phyloP scores from a whole-genome alignment of 208 protist genomes.

The Leishmania major region DNA sequence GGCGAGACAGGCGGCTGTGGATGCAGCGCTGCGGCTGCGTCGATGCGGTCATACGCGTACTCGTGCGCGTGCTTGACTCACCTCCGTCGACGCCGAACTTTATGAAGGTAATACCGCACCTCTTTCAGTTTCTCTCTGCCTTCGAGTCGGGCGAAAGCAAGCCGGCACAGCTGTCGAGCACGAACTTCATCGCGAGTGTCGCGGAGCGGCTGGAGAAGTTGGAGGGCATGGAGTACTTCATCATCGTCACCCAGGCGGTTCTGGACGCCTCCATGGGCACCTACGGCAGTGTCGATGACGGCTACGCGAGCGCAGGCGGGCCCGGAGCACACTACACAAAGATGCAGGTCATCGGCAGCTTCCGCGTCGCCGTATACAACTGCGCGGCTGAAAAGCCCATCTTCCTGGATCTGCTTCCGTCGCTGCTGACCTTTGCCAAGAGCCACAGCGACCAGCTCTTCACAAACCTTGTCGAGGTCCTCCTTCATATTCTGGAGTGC shows the following conservation, averaged over 20 bases:
- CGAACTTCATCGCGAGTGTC: constrained; percentile 50
- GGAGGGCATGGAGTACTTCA: constrained; percentile 62
- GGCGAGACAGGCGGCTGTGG: constrained; percentile 67
- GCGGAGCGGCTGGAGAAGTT: constrained; percentile 39
- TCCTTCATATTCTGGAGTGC: constrained; percentile 52
- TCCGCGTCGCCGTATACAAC: constrained; percentile 46
- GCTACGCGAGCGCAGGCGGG: constrained; percentile 17
- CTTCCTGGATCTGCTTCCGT: constrained; percentile 77
- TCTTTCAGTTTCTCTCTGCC: constrained; percentile 75
- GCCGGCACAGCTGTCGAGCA: constrained; percentile 52
- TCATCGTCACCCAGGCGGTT: constrained; percentile 66
- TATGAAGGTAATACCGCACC: constrained; percentile 53
- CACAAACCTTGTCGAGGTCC: constrained; percentile 48
- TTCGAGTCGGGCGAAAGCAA: constrained; percentile 65
- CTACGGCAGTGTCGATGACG: constrained; percentile 32
- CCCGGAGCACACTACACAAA: constrained; percentile 18
- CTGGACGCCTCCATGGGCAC: constrained; percentile 65
- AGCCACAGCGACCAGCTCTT: constrained; percentile 42
- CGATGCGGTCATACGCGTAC: constrained; percentile 49
- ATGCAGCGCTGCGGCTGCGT: constrained; percentile 66
- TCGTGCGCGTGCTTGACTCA: constrained; percentile 35
- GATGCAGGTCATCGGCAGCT: constrained; percentile 47
- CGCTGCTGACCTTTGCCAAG: constrained; percentile 48
- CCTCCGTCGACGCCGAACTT: constrained; percentile 44
- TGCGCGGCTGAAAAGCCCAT: constrained; percentile 72